Evolutionary conservation across 495 filamentous ascomycete genomes (phyloP).

Genomic region (Aspergillus biplanus): DNA sequence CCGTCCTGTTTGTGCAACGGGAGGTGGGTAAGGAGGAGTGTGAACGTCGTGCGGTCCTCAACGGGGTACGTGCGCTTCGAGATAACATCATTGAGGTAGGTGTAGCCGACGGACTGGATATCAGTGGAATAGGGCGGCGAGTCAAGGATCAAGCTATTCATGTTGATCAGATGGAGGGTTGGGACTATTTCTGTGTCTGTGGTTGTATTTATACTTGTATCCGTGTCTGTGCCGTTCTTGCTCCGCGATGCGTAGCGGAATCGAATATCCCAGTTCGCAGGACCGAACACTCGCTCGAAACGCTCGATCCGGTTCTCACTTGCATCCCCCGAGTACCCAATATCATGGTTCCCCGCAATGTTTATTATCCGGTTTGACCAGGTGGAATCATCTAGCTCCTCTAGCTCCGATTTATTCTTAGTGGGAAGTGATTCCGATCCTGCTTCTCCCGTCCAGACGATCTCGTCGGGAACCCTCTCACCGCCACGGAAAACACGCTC

Average conservation of each 20-base stretch:
- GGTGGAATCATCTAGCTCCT: conserved; percentile 53
- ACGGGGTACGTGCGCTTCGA: conserved; percentile 64
- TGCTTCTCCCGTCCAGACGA: conserved; percentile 40
- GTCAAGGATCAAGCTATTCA: conserved; percentile 93
- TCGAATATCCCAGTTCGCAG: conserved; percentile 80
- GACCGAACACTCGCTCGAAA: conserved; percentile 83
- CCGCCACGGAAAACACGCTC: conserved; percentile 72
- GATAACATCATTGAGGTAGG: conserved; percentile 75
- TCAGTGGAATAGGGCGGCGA: conserved; percentile 67
- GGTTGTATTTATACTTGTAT: neutral
- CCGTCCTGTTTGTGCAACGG: conserved; percentile 84
- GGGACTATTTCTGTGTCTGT: conserved; percentile 34
- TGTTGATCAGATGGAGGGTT: conserved; percentile 74
- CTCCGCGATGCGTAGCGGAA: conserved; percentile 53
- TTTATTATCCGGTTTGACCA: conserved; percentile 85
- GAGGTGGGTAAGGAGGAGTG: conserved; percentile 87
- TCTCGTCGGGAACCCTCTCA: conserved; percentile 67
- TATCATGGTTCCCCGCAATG: conserved; percentile 91
- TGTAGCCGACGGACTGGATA: conserved; percentile 73
- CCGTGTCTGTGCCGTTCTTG: conserved; percentile 18
- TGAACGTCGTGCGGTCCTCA: conserved; percentile 67
- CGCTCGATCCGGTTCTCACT: conserved; percentile 68
- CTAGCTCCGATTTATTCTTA: conserved; percentile 41
- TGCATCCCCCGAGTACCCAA: conserved; percentile 93
- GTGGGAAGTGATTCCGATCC: conserved; percentile 4